Base-by-base conservation (phyloP, 179 eudicot species). In the Beta macrorhiza region DNA sequence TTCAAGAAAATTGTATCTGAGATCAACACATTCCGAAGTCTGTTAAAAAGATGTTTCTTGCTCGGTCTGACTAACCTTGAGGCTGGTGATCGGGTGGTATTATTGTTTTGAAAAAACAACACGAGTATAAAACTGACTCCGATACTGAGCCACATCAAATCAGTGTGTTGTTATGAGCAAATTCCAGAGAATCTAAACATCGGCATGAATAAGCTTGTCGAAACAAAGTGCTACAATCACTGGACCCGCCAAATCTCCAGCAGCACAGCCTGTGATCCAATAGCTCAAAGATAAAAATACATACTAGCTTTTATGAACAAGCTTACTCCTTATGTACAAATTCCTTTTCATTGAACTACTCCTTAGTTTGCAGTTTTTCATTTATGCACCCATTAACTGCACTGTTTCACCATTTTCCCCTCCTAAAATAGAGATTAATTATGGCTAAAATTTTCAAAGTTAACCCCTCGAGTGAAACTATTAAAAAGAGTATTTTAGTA, bases 211-310 rank as follows among this genome's bases (percentile, higher is more conserved):
- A 80, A 91, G 76, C 82, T 91, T 93, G 65, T 91, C 91, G 11
- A 87, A 86, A 87, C 92, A 90, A 78, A 89, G 79, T 3, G 93
- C 83, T 14, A 94, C 87, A 12, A 96, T 76, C 22, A 90, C 56
- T 19, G 99, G 98, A 51, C 99, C 99, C 0, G 91, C 92, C 73
- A 92, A 63, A 86, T 95, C 98, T 62, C 98, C 98, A 58, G 87
- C 55, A 13, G 87, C 89, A 88, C 98, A 93, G 56, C 98, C 98
- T 91, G 91, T 85, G 82, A 73, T 13, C 47, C 4, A 22, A 61
- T 76, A 56, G 20, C 55, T 52, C 44, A 37, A 37, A 37, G 42
- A 37, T 56, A 63, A 61, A 20, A 32, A 74, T 9, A 13, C 52
- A 71, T 12, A 17, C 7, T 4, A 44, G 52, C 53, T 5, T 68